Percentiles rank a stretch among this genome's conserved stretches.
Conservation (phyloP, 495 filamentous ascomycete species). For the Recurvomyces mirabilis region DNA sequence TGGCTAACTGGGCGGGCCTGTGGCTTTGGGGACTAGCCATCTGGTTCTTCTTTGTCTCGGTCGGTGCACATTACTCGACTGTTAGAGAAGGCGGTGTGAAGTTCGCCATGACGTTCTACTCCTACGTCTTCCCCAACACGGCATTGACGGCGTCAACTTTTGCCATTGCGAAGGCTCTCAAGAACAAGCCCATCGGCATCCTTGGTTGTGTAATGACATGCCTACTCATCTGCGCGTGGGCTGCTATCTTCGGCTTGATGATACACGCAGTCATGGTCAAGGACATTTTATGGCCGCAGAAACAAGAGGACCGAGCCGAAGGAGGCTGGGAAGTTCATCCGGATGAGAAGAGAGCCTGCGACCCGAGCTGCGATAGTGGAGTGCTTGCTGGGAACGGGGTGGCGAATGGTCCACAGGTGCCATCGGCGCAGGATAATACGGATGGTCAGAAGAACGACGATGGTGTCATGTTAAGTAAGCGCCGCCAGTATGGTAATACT, state of each 20-base stretch:
- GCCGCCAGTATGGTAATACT: not conserved
- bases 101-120: slow-evolving; percentile 84
- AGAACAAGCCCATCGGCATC: slow-evolving; percentile 49
- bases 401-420: too few relatives aligned
- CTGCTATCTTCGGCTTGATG: slow-evolving; percentile 61
- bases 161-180: slow-evolving; percentile 37
- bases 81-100: slow-evolving; percentile 47
- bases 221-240: slow-evolving; percentile 55
- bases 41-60: slow-evolving; percentile 77
- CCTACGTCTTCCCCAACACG: slow-evolving; percentile 81
- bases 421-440: not conserved
- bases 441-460: not conserved
- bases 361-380: too few relatives aligned
- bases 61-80: slow-evolving; percentile 65
- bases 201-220: slow-evolving; percentile 55
- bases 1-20: slow-evolving; percentile 50
- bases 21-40: slow-evolving; percentile 80
- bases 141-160: slow-evolving; percentile 24
- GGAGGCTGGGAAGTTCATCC: slow-evolving; percentile 39
- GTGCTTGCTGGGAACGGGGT: too few relatives aligned
- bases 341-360: slow-evolving; percentile 12
- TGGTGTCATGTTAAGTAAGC: not conserved
- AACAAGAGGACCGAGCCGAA: slow-evolving; percentile 53
- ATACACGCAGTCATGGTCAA: slow-evolving; percentile 50
- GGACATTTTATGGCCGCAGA: slow-evolving; percentile 63